phyloP scores from a whole-genome alignment of 306 rosid species.

The Gastrolobium villosum region DNA sequence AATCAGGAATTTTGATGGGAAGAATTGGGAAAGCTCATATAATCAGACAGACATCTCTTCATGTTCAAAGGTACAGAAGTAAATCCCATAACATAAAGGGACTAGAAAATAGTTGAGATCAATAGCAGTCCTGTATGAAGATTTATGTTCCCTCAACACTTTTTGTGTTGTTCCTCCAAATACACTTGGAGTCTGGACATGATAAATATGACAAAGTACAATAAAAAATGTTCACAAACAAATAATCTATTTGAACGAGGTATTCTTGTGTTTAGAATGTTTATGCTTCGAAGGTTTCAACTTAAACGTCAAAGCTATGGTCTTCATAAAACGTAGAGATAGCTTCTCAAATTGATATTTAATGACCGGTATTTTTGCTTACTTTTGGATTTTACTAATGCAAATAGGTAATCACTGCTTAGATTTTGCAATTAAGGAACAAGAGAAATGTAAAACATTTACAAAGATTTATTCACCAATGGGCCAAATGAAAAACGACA shows the following conservation, averaged over 20 bases:
- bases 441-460: background rate
- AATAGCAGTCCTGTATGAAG: slow-evolving; percentile 3
- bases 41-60: slow-evolving; percentile 55
- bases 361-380: background rate
- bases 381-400: background rate
- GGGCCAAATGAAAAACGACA: too few relatives aligned
- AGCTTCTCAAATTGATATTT: background rate
- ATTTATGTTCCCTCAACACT: background rate
- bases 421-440: background rate
- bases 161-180: slow-evolving; percentile 1
- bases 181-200: background rate
- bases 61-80: slow-evolving; percentile 58
- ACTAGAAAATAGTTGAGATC: slow-evolving; percentile 13
- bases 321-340: background rate
- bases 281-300: too few relatives aligned
- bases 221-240: background rate
- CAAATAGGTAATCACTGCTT: background rate
- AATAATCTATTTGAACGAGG: background rate
- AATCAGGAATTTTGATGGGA: slow-evolving; percentile 71
- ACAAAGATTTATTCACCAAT: too few relatives aligned
- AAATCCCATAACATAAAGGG: background rate
- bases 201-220: slow-evolving; percentile 23
- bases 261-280: slow-evolving; percentile 17
- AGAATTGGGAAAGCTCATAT: slow-evolving; percentile 69
- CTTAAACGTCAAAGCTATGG: too few relatives aligned